Evolutionary conservation across 129 eudicot genomes (phyloP).

Genomic region (Dittrichia graveolens): DNA sequence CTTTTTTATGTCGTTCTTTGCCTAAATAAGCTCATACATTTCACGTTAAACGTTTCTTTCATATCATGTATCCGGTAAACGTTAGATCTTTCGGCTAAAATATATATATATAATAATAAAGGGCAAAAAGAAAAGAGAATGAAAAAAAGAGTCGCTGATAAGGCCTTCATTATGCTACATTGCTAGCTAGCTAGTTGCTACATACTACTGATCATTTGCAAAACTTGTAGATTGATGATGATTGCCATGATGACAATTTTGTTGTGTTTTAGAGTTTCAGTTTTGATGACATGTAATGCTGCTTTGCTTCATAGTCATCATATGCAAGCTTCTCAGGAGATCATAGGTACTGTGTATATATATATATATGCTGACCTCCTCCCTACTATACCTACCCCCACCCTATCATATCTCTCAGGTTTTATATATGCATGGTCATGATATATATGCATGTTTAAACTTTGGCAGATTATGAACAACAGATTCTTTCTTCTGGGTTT

Average conservation of each 20-base stretch:
- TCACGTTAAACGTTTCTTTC: neutral
- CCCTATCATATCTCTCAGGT: neutral
- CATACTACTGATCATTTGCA: neutral
- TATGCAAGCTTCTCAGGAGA: conserved; percentile 22
- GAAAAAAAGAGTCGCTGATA: neutral
- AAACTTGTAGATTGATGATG: conserved; percentile 25
- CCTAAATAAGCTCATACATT: neutral
- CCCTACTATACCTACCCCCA: neutral
- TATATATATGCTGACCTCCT: too few relatives aligned
- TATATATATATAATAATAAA: neutral
- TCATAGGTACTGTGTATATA: too few relatives aligned
- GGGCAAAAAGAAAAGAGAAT: neutral
- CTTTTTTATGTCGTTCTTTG: neutral
- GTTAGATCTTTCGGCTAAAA: conserved; percentile 14
- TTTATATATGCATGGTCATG: conserved; percentile 12
- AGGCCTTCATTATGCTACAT: too few relatives aligned
- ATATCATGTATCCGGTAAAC: conserved; percentile 3
- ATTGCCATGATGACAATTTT: conserved; percentile 22
- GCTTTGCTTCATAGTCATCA: conserved; percentile 34
- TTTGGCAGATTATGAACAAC: conserved; percentile 36
- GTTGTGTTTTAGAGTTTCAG: conserved; percentile 35
- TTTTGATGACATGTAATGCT: conserved; percentile 38
- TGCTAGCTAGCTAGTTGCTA: conserved; percentile 17
- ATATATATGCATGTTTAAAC: conserved; percentile 8
- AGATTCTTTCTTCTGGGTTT: conserved; percentile 27